Evolutionary conservation across 2,329 filamentous ascomycete species (phyloP), one percentile per base, ranked within the genome.

Genomic region (Colletotrichum viniferum): DNA sequence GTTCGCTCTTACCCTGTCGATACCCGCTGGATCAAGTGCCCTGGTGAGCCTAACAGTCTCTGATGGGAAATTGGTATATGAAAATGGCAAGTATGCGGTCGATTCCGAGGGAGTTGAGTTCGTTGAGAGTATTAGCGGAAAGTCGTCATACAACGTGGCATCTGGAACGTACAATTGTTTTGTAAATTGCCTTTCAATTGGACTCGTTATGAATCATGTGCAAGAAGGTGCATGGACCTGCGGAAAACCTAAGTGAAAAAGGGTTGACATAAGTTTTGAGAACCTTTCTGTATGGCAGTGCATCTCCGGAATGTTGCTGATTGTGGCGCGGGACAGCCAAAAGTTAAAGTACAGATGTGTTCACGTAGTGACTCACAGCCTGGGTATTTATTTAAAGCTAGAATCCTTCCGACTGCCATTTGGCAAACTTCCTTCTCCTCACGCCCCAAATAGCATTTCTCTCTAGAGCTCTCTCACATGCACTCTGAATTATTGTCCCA

Each of bases 201-300:
- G 38, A n/a, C 18, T 18, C 4, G 9, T 0, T 2, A 1, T 10
- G 4, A n/a, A 2, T 12, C 8, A 43, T 10, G 1, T 12, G 18
- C 3, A 12, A 43, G 8, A 43, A 48, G 43, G 10, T n/a, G 10
- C 43, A 48, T 12, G n/a, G 3, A 2, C n/a, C 43, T 21, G 1
- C 1, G 5, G 38, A 48, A 48, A 12, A 21, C 5, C 43, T 13
- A 12, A n/a, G 18, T n/a, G 5, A n/a, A 7, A 48, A 48, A n/a
- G 9, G 38, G 9, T 48, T 12, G 5, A 48, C 18, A 13, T 12
- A 7, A 2, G 5, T 1, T 48, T 48, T 48, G 43, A 7, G 43
- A 10, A 48, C 43, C 43, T 48, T n/a, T 43, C 9, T 34, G 32
- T 36, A 14, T 7, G 34, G 5, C 8, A n/a, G 6, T 18, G 8